phyloP scores from a whole-genome alignment of 2,329 filamentous ascomycete genomes.

The Cercospora sojina region DNA sequence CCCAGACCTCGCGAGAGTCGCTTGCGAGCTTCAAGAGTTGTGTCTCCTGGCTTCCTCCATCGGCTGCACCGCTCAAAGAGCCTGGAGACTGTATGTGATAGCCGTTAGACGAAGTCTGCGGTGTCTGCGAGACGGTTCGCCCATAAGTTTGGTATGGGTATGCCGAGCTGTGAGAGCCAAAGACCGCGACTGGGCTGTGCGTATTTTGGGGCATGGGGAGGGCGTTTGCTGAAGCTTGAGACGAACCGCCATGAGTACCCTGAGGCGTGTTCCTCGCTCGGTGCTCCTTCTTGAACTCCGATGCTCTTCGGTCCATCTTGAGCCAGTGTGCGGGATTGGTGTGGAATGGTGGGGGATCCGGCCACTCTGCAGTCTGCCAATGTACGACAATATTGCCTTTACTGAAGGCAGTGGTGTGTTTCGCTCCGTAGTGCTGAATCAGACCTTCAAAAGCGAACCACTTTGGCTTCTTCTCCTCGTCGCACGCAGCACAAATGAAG shows the following conservation, averaged over 20 bases:
- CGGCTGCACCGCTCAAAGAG: not conserved
- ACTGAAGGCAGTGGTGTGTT: constrained; percentile 71
- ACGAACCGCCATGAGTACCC: constrained; percentile 10
- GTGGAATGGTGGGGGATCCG: constrained; percentile 69
- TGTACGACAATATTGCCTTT: constrained; percentile 70
- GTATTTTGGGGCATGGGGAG: constrained; percentile 13
- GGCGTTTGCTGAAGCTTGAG: constrained; percentile 12
- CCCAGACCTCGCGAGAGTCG: constrained; percentile 63
- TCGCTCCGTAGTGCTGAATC: constrained; percentile 79
- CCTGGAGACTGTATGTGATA: not conserved
- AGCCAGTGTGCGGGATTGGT: constrained; percentile 48
- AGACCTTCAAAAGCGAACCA: constrained; percentile 75
- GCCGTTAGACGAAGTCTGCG: not conserved
- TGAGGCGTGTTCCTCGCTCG: constrained; percentile 25
- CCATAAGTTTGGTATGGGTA: constrained; percentile 8
- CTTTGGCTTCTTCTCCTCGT: constrained; percentile 64
- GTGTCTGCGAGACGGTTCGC: not conserved
- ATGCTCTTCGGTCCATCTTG: constrained; percentile 23
- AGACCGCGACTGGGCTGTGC: not conserved
- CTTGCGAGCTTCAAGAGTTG: constrained; percentile 45
- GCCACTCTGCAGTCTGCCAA: constrained; percentile 78
- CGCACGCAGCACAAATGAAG: constrained; percentile 66
- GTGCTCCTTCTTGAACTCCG: constrained; percentile 15
- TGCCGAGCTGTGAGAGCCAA: not conserved
- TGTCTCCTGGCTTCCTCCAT: constrained; percentile 16